A percentile compares a stretch with the other conserved stretches of the same genome.
Evolutionary conservation across 805 yeast genomes (phyloP).

Genomic region (Pachysolen tannophilus): DNA sequence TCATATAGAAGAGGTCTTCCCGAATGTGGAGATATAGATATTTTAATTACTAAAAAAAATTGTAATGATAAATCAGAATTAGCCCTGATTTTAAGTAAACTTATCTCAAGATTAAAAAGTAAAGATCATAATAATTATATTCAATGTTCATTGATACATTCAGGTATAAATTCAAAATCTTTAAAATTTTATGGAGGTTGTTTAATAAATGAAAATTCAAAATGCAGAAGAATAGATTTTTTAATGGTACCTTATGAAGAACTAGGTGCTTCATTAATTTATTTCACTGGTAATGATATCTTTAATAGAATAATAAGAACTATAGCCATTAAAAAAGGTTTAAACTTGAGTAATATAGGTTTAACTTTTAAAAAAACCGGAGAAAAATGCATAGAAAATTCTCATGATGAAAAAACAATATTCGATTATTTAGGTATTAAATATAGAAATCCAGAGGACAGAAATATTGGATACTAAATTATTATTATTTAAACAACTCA

Average conservation of each 20-base stretch:
- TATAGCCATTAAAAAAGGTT: constrained; percentile 31
- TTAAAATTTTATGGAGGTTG: constrained; percentile 30
- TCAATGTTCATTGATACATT: constrained; percentile 12
- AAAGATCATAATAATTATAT: constrained; percentile 13
- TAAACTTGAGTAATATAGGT: constrained; percentile 34
- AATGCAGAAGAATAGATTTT: constrained; percentile 48
- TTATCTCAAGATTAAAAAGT: constrained; percentile 7
- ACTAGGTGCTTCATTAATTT: constrained; percentile 39
- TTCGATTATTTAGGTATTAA: constrained; percentile 34
- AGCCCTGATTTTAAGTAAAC: constrained; percentile 9
- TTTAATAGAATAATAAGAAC: constrained; percentile 40
- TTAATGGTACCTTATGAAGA: constrained; percentile 36
- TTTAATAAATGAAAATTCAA: constrained; percentile 18
- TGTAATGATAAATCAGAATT: constrained; percentile 17
- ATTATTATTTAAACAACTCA: no score
- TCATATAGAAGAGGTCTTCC: constrained; percentile 42
- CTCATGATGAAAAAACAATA: constrained; percentile 34
- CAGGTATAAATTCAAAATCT: background rate
- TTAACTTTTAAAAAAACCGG: constrained; percentile 20
- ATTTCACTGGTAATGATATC: constrained; percentile 46
- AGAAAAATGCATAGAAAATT: constrained; percentile 29
- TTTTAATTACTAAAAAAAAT: constrained; percentile 31
- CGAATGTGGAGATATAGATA: constrained; percentile 46
- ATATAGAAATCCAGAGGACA: constrained; percentile 25
- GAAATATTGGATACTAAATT: constrained; percentile 15